Evolutionary conservation across 768 basidiomycete species (phyloP).

Genomic region (Zangia roseola): DNA sequence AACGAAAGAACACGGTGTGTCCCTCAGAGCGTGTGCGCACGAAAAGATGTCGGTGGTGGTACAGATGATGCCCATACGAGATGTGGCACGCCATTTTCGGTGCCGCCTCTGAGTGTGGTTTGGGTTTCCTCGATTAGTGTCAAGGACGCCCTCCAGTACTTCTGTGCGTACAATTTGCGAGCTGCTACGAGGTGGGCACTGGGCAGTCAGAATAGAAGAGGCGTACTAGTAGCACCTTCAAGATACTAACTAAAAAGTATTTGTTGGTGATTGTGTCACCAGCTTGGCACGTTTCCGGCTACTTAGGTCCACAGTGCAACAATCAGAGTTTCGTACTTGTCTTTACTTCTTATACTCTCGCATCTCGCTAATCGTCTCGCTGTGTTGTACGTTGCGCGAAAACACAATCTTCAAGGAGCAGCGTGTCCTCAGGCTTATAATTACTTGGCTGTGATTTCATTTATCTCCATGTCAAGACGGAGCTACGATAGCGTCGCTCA

Average conservation of each 20-base stretch:
- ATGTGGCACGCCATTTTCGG: no score
- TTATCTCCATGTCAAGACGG: slow-evolving; percentile 58
- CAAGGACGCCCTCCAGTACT: no score
- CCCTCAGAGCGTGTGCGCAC: no score
- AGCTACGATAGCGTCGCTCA: slow-evolving; percentile 73
- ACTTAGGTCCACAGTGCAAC: not conserved
- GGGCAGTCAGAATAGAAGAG: no score
- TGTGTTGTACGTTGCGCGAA: not conserved
- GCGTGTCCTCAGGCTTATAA: not conserved
- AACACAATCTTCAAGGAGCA: slow-evolving; percentile 6
- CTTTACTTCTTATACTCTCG: slow-evolving; percentile 7
- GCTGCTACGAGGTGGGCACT: no score
- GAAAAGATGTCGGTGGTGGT: no score
- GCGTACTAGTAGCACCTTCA: no score
- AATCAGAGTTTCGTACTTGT: slow-evolving; percentile 45
- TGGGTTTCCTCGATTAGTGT: no score
- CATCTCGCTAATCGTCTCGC: not conserved
- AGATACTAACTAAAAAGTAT: slow-evolving; percentile 47
- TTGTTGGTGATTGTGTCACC: slow-evolving; percentile 24
- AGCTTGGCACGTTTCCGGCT: not conserved
- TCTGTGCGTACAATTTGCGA: no score
- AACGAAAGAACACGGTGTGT: no score
- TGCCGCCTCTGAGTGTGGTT: no score
- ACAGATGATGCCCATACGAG: slow-evolving; percentile 51
- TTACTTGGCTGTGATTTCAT: slow-evolving; percentile 10